Percentiles rank a stretch among this genome's conserved stretches.
Evolutionary conservation across 192 early-diverging fungal species (phyloP).

Genomic region (Coemansia nantahalensis): DNA sequence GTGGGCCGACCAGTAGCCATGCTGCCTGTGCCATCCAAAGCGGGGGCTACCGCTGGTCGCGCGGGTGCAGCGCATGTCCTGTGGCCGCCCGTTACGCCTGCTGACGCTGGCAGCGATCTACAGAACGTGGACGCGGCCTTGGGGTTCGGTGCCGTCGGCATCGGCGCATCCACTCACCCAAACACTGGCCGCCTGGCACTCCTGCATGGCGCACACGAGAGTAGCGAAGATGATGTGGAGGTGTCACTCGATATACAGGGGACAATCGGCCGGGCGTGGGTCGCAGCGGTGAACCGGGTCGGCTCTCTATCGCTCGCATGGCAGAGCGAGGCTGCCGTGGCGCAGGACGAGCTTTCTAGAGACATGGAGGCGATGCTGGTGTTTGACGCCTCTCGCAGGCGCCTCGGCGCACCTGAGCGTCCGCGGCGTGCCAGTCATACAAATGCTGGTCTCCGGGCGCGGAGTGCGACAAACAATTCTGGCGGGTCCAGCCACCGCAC

Average conservation of each 20-base stretch:
- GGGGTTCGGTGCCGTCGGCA: background rate
- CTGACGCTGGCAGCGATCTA: background rate
- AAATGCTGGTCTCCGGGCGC: too few relatives aligned
- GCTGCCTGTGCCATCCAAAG: background rate
- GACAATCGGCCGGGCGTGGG: constrained; percentile 30
- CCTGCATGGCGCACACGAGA: background rate
- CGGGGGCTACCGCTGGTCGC: background rate
- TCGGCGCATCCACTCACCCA: background rate
- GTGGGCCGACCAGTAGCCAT: background rate
- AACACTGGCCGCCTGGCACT: background rate
- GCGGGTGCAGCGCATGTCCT: background rate
- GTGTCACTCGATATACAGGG: constrained; percentile 37
- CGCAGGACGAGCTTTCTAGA: background rate
- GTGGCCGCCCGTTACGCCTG: background rate
- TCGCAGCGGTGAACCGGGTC: constrained; percentile 23
- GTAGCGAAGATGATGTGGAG: constrained; percentile 35
- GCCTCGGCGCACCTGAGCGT: too few relatives aligned
- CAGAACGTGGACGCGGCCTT: constrained; percentile 5
- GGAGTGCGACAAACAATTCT: too few relatives aligned
- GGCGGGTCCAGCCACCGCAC: too few relatives aligned
- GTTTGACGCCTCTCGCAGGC: constrained; percentile 8
- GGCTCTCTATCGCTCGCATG: constrained; percentile 44
- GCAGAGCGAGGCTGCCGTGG: constrained; percentile 18
- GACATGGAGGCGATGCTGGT: constrained; percentile 19
- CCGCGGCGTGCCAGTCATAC: too few relatives aligned